phyloP scores from a whole-genome alignment of 2,329 filamentous ascomycete species.

The Diaporthe australafricana region DNA sequence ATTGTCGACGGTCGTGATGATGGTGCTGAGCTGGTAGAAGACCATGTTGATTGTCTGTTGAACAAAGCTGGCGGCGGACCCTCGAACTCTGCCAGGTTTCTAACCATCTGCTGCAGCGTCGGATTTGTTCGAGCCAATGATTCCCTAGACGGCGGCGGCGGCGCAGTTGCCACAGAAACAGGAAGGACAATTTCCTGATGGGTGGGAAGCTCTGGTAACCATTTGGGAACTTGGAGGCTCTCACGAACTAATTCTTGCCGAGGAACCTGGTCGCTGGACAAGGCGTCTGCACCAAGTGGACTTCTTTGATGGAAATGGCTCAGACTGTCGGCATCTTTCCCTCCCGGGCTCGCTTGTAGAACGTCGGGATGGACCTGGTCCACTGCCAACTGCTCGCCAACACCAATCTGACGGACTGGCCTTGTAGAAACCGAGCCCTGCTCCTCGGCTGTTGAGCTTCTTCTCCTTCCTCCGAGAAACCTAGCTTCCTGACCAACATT shows the following conservation, averaged over 20 bases:
- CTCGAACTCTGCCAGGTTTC: not conserved
- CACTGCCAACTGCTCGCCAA: not conserved
- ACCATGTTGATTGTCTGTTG: not conserved
- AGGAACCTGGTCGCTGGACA: not conserved
- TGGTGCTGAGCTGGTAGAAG: not conserved
- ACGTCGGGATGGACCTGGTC: not conserved
- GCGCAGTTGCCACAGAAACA: not conserved
- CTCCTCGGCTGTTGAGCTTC: not conserved
- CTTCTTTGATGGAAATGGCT: too few species aligned
- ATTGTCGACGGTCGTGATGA: slow-evolving; percentile 12
- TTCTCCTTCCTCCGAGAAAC: not conserved
- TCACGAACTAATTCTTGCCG: not conserved
- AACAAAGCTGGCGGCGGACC: not conserved
- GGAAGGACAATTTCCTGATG: not conserved
- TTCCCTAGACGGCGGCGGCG: not conserved
- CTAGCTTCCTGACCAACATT: not conserved
- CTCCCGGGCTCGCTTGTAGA: too few species aligned
- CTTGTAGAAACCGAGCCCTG: not conserved
- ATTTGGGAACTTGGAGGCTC: not conserved
- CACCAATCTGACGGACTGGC: not conserved
- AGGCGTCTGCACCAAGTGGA: too few species aligned
- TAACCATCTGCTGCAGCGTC: not conserved
- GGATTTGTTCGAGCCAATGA: not conserved
- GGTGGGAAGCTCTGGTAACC: slow-evolving; percentile 4
- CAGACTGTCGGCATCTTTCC: too few species aligned